Base-by-base conservation (phyloP, 495 filamentous ascomycete species). In the Trichocladium uniseriatum region DNA sequence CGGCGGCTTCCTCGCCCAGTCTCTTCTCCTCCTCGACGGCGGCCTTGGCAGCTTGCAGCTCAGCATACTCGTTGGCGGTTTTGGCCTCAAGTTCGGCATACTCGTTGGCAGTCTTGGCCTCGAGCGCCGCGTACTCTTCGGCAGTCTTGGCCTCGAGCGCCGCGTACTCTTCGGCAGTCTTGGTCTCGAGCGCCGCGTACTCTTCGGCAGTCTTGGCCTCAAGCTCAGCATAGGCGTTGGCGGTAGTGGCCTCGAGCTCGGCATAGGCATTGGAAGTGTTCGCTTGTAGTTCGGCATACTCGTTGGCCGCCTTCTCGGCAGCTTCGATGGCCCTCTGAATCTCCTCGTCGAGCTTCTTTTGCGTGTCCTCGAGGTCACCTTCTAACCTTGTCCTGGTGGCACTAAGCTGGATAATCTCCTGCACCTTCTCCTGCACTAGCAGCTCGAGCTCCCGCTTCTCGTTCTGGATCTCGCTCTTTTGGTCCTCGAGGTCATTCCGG, bases 401-500 rank as follows among this genome's bases (percentile, higher is more conserved):
- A 22, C 43, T 51, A 11, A 67, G 56, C 31, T 63, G 55, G 5
- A 61, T 21, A n/a, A 61, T 59, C 52, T 63, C 59, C 37, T 63
- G 48, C 13, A 55, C 41, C 48, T 61, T 63, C 2, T 61, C 62
- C 38, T 59, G 52, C 14, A 65, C 52, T 5, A 54, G 31, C 1
- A 40, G 39, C 49, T 67, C 62, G 47, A 67, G 58, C 6, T 58
- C 60, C 14, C 29, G 22, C 58, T 65, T 65, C 43, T 63, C 58
- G 28, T 54, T 45, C 14, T 52, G 48, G 35, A 67, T 45, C 32
- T 37, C 43, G 20, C 34, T 47, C 58, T 64, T 60, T 36, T 54
- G 39, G 28, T 40, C 53, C 36, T 67, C 64, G 51, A 67, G 60
- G 22, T 67, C 64, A 34, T 63, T 64, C 21, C 64, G 51, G 45